These are phyloP conservation scores for Boletus insuetus DNA, from an alignment of 768 basidiomycete species.

Conservation along the genomic window DNA sequence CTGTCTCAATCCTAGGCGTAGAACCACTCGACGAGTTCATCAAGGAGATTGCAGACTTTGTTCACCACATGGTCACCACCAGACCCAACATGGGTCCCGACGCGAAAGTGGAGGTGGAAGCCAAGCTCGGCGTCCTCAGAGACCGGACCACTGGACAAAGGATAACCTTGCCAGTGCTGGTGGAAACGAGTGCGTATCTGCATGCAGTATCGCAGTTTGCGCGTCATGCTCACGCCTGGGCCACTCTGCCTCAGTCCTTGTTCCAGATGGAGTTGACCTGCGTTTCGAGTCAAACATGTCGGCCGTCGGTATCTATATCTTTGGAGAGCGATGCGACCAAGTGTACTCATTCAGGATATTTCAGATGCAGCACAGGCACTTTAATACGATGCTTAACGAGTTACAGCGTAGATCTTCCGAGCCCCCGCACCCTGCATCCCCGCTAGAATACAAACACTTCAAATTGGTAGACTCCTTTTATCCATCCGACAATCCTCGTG, in stretches of 20 bases:
- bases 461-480: constrained; percentile 82
- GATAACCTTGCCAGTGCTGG: constrained; percentile 66
- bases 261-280: constrained; percentile 56
- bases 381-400: constrained; percentile 83
- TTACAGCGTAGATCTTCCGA: constrained; percentile 58
- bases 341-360: constrained; percentile 13
- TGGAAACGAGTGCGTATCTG: constrained; percentile 73
- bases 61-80: constrained; percentile 66
- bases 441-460: constrained; percentile 74
- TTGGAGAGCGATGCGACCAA: constrained; percentile 2
- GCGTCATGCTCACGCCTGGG: constrained; percentile 1
- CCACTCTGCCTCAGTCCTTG: constrained; percentile 52
- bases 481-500: constrained; percentile 36
- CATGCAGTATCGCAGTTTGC: not conserved
- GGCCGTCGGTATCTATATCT: constrained; percentile 48
- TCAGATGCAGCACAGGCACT: constrained; percentile 84
- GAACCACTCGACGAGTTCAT: constrained; percentile 94
- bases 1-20: constrained; percentile 79
- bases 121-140: constrained; percentile 77
- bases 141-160: constrained; percentile 57
- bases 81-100: constrained; percentile 52
- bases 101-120: constrained; percentile 77
- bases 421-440: constrained; percentile 51
- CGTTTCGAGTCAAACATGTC: constrained; percentile 96
- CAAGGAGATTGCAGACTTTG: constrained; percentile 85